These are phyloP conservation scores for Solanum phureja DNA, from an alignment of 257 asterid genomes.

Conservation along the genomic window DNA sequence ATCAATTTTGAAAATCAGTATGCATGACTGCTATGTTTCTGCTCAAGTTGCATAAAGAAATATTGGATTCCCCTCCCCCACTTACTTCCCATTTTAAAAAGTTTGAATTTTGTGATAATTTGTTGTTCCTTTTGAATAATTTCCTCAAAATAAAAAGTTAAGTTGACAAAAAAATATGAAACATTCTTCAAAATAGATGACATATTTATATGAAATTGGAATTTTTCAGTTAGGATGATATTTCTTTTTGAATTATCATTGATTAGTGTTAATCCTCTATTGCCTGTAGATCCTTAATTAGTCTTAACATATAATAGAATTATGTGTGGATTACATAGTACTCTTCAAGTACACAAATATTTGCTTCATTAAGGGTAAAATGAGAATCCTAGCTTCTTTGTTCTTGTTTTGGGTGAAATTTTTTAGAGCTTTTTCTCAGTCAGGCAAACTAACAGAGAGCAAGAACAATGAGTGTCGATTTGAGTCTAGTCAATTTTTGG, in stretches of 20 bases:
- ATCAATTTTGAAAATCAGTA: too few relatives aligned
- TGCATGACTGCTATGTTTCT: neutral
- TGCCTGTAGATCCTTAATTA: neutral
- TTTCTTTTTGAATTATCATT: neutral
- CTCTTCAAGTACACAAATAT: neutral
- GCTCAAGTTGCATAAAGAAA: neutral
- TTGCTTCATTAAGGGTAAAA: neutral
- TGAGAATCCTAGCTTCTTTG: too few relatives aligned
- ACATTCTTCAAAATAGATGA: neutral
- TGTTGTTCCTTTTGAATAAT: too few relatives aligned
- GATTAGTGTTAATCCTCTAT: neutral
- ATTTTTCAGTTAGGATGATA: neutral
- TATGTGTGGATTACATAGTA: neutral
- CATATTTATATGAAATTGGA: too few relatives aligned
- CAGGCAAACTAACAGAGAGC: too few relatives aligned
- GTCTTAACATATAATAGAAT: neutral
- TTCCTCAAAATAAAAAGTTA: neutral
- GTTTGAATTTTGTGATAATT: too few relatives aligned
- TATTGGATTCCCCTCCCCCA: neutral
- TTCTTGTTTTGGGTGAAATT: too few relatives aligned
- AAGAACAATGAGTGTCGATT: too few relatives aligned
- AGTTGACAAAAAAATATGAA: neutral
- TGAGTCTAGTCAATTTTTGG: too few relatives aligned
- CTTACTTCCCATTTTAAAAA: neutral
- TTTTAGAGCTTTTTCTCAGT: too few relatives aligned